Evolutionary conservation across 352 stramenopile genomes (phyloP), one percentile per base, ranked within the genome.

Genomic region (Pythium insidiosum): DNA sequence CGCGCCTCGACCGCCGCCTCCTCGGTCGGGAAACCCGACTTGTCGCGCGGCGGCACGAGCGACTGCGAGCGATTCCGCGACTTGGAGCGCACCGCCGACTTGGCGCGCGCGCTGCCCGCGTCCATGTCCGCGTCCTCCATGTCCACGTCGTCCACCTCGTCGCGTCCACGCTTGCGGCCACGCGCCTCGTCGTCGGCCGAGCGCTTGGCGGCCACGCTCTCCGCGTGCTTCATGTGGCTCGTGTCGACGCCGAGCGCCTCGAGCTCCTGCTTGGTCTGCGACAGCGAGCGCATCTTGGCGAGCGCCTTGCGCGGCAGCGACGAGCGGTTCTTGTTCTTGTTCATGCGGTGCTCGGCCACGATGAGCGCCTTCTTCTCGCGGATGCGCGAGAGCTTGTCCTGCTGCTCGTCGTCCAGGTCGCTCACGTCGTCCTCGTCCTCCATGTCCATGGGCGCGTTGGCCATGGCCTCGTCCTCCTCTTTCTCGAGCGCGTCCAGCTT

Each of bases 241-340:
- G 82, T 87, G 61, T 97, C 88, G 5, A 97, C 81, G 22, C 94
- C 94, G 33, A 97, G 69, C 39, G 67, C 73, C 45, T 96, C 83
- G 47, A 97, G 70, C 44, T 88, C 80, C 50, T 95, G 92, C 64
- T 97, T 96, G 25, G 92, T 95, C 19, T 85, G 72, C 1, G 58
- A 68, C 26, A 91, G 62, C 29, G 76, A 67, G 60, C 69, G 58
- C 66, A 73, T 58, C 71, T 86, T 74, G 57, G 87, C 57, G 55
- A 88, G 69, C 43, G 91, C 75, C 57, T 86, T 94, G 42, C 92
- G 83, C 15, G 94, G 87, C 46, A 97, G 52, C 35, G 76, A 76
- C 11, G 90, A 84, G 36, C 89, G 88, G 62, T 98, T 98, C 57
- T 92, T 94, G 68, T 98, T 98, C 59, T 98, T 97, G 45, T 97